Conservation (phyloP, 495 filamentous ascomycete species). For the Talaromyces wortmannii region DNA sequence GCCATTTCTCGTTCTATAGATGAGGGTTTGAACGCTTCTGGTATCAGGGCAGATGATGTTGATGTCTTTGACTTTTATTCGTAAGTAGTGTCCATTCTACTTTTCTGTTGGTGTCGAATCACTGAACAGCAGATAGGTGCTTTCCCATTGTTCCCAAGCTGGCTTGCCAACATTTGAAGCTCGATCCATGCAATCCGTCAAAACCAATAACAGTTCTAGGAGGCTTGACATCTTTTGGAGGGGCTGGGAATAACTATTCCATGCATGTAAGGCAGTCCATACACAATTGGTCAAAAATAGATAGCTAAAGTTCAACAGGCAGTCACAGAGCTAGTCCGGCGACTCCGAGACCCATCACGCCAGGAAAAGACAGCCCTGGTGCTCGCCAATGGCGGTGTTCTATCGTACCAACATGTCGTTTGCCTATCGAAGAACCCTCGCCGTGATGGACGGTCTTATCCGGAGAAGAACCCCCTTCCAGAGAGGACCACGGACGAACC, state of each 20-base stretch:
- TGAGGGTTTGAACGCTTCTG: slow-evolving; percentile 25
- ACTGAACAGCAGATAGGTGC: slow-evolving; percentile 20
- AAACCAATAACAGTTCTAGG: slow-evolving; percentile 48
- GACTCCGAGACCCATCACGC: slow-evolving; percentile 25
- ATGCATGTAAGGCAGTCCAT: slow-evolving; percentile 39
- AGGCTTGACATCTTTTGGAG: slow-evolving; percentile 51
- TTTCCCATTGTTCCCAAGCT: slow-evolving; percentile 56
- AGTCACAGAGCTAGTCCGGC: slow-evolving; percentile 40
- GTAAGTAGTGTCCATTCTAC: slow-evolving; percentile 10
- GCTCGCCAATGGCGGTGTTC: slow-evolving; percentile 48
- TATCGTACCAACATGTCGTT: slow-evolving; percentile 48
- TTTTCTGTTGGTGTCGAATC: not conserved
- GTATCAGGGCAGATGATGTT: slow-evolving; percentile 30
- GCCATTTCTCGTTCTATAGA: slow-evolving; percentile 46
- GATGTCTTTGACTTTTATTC: slow-evolving; percentile 52
- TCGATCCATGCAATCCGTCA: slow-evolving; percentile 28
- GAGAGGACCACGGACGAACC: slow-evolving; percentile 13
- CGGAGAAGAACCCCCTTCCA: slow-evolving; percentile 26
- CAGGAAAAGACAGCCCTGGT: slow-evolving; percentile 36
- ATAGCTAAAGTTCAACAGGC: slow-evolving; percentile 17
- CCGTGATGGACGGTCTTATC: slow-evolving; percentile 26
- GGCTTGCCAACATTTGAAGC: slow-evolving; percentile 42
- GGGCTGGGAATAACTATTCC: slow-evolving; percentile 55
- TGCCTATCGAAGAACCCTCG: slow-evolving; percentile 37
- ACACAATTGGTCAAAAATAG: not conserved